Conservation (phyloP, 2,329 filamentous ascomycete genomes). For the Talaromyces sp. region DNA sequence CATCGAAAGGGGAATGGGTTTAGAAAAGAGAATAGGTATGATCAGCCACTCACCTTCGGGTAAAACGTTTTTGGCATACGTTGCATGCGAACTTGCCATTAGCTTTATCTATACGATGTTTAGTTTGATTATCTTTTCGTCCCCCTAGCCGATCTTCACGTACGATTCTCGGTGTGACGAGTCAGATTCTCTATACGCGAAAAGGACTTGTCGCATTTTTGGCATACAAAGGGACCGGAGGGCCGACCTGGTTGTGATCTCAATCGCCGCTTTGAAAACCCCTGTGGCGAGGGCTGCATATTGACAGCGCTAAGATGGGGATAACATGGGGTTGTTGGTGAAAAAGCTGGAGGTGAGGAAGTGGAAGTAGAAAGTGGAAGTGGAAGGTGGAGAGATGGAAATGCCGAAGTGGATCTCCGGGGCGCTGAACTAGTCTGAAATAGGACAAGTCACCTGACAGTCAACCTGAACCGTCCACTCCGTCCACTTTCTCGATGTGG, state of each 20-base stretch:
- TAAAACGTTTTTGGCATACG: slow-evolving; percentile 16
- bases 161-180: slow-evolving; percentile 18
- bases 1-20: neutral
- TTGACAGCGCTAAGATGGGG: neutral
- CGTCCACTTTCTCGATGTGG: neutral
- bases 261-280: neutral
- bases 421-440: neutral
- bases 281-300: neutral
- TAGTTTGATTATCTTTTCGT: neutral
- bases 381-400: slow-evolving; percentile 2
- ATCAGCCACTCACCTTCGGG: slow-evolving; percentile 12
- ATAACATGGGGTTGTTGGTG: neutral
- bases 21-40: neutral
- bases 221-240: slow-evolving; percentile 11
- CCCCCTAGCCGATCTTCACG: neutral
- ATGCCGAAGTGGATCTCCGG: neutral
- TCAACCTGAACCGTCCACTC: neutral
- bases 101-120: slow-evolving; percentile 11
- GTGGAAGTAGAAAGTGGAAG: slow-evolving; percentile 4
- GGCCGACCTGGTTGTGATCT: neutral
- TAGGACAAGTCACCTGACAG: neutral
- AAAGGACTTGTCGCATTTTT: slow-evolving; percentile 13
- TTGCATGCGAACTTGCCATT: slow-evolving; percentile 15
- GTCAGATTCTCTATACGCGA: slow-evolving; percentile 18
- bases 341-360: neutral